A percentile compares a stretch with the other conserved stretches of the same genome.
Conservation (phyloP, 2,329 filamentous ascomycete species). For the Microdochium trichocladiopsis region DNA sequence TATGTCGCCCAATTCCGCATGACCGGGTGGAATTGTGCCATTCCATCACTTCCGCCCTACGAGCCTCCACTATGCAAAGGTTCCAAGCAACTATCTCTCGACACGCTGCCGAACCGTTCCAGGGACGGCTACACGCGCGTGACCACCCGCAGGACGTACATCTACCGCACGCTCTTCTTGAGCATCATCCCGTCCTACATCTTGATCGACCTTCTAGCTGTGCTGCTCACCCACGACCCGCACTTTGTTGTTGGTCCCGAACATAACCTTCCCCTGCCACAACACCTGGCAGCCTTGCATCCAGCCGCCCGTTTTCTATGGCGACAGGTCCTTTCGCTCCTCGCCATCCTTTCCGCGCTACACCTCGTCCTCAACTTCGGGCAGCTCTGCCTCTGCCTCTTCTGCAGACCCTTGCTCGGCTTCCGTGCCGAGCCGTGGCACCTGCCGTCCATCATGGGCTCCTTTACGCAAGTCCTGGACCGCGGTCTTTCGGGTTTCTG, state of each 20-base stretch:
- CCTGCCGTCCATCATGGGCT: conserved; percentile 49
- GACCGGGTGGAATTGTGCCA: conserved; percentile 51
- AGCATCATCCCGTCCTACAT: conserved; percentile 53
- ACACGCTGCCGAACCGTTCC: conserved; percentile 32
- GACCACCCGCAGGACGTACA: conserved; percentile 19
- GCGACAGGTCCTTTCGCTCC: conserved; percentile 48
- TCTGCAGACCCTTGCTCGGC: conserved; percentile 45
- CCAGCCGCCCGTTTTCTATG: conserved; percentile 40
- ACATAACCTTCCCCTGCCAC: conserved; percentile 31
- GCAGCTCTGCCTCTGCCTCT: conserved; percentile 47
- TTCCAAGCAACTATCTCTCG: conserved; percentile 27
- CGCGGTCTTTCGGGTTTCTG: conserved; percentile 74
- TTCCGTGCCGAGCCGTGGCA: conserved; percentile 42
- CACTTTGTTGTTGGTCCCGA: conserved; percentile 60
- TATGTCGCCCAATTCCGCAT: conserved; percentile 48
- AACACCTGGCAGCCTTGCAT: conserved; percentile 34
- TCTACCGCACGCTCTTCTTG: conserved; percentile 20
- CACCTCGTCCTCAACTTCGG: conserved; percentile 51
- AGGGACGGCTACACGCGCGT: conserved; percentile 39
- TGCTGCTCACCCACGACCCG: conserved; percentile 65
- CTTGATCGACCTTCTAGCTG: conserved; percentile 62
- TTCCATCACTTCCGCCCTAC: conserved; percentile 35
- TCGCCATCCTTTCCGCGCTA: conserved; percentile 53
- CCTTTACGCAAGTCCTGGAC: conserved; percentile 48
- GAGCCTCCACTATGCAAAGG: conserved; percentile 28